Percentiles rank a stretch among this genome's conserved stretches.
Evolutionary conservation across 2,329 filamentous ascomycete species (phyloP).

Genomic region (Coniochaeta sp.): DNA sequence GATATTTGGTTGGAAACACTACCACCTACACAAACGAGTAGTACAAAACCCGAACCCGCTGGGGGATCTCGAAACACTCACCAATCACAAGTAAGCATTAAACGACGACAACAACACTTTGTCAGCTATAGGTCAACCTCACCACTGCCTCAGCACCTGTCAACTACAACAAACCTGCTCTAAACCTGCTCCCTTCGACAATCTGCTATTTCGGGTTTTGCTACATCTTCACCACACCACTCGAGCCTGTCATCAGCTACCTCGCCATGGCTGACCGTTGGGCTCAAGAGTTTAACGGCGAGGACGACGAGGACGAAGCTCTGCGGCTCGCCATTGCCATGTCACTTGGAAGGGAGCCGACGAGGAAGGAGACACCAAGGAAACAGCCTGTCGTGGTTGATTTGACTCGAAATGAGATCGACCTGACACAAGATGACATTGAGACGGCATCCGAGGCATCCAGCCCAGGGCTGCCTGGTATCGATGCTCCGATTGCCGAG

Average conservation of each 20-base stretch:
- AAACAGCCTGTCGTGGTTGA: conserved; percentile 10
- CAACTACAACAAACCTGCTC: not conserved
- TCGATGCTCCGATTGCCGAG: not conserved
- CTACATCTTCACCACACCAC: no score
- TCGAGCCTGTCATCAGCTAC: not conserved
- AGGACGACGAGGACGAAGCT: conserved; percentile 48
- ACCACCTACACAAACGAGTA: not conserved
- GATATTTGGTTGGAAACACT: not conserved
- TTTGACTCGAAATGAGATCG: conserved; percentile 9
- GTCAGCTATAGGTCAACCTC: not conserved
- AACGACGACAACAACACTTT: not conserved
- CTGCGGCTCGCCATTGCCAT: conserved; percentile 53
- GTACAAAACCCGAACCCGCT: not conserved
- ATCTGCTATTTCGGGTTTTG: not conserved
- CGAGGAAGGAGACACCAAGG: not conserved
- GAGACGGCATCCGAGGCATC: not conserved
- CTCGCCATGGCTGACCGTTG: conserved; percentile 12
- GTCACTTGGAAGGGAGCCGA: conserved; percentile 33
- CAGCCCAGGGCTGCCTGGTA: not conserved
- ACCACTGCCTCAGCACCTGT: not conserved
- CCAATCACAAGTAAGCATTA: not conserved
- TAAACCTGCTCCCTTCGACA: not conserved
- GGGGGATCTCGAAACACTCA: not conserved
- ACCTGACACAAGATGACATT: not conserved
- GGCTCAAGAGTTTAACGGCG: conserved; percentile 20